Evolutionary conservation across 306 rosid genomes (phyloP).

Genomic region (Chamaecrista fasciculata): DNA sequence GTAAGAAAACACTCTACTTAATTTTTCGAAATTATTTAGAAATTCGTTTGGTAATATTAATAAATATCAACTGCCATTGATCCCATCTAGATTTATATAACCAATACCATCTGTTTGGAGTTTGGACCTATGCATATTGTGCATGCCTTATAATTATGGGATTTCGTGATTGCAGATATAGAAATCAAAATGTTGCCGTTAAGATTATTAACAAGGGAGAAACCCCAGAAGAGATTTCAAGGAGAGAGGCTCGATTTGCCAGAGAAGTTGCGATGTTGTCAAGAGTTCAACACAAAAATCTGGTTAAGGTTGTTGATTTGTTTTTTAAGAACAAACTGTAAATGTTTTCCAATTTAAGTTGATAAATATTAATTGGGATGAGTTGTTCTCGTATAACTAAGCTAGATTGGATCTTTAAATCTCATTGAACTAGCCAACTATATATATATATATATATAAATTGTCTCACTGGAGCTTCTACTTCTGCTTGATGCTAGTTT

Average conservation of each 20-base stretch:
- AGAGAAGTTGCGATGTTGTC: conserved; percentile 90
- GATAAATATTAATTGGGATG: conserved; percentile 15
- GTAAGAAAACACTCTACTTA: background rate
- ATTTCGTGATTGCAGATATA: conserved; percentile 41
- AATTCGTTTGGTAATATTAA: conserved; percentile 13
- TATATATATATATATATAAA: background rate
- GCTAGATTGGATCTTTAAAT: conserved; percentile 12
- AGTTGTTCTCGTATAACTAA: background rate
- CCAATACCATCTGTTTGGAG: conserved; percentile 6
- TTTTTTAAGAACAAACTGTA: background rate
- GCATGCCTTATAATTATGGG: conserved; percentile 20
- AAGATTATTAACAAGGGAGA: conserved; percentile 51
- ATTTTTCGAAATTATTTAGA: background rate
- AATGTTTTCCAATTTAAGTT: conserved; percentile 13
- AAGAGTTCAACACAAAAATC: conserved; percentile 87
- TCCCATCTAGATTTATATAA: conserved; percentile 4
- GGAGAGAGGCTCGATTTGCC: conserved; percentile 71
- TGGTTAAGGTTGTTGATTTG: conserved; percentile 63
- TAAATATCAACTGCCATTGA: background rate
- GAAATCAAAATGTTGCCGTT: conserved; percentile 47
- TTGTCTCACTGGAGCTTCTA: conserved; percentile 27
- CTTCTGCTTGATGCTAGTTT: conserved; percentile 55
- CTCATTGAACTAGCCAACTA: conserved; percentile 9
- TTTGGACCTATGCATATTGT: background rate
- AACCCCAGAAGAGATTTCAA: conserved; percentile 47